Base-by-base conservation (phyloP, 306 rosid species). In the Rubus idaeus region DNA sequence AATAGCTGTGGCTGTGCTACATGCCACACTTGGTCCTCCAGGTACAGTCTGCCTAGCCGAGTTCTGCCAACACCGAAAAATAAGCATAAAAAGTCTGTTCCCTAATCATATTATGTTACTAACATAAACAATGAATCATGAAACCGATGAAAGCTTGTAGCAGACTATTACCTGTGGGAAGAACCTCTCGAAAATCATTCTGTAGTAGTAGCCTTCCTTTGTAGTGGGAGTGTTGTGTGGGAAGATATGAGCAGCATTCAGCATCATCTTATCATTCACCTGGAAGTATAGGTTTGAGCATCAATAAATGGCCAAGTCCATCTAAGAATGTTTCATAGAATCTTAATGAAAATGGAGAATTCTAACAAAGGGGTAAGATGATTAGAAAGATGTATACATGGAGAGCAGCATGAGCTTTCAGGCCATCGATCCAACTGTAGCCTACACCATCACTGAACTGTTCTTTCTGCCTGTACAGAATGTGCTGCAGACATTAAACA, bases 381-480 rank as follows among this genome's bases (percentile, higher is more conserved):
- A 45, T 37, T 23, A 55, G 23, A 68, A 35, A 50, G 16, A 52
- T 50, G 49, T 74, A 47, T 88, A 96, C 99, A 86, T 96, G 97
- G 81, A 75, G 85, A 73, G 88, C 93, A 79, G 98, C 94, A 84
- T 96, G 98, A 0, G 83, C 88, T 83, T 92, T 96, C 60, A 96
- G 93, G 79, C 97, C 99, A 81, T 96, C 98, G 67, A 96, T 96
- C 99, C 99, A 96, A 45, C 98, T 88, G 69, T 96, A 96, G 52
- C 99, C 99, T 40, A 96, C 99, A 10, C 99, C 98, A 76, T 96
- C 98, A 74, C 98, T 96, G 84, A 92, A 96, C 77, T 96, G 99
- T 71, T 96, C 99, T 61, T 96, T 96, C 83, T 92, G 99, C 78
- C 99, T 88, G 70, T 92, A 96, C 56, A 96, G 81, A 77, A 96